These are phyloP conservation scores for Stylosanthes scabra DNA, from an alignment of 331 rosid species.

Conservation along the genomic window DNA sequence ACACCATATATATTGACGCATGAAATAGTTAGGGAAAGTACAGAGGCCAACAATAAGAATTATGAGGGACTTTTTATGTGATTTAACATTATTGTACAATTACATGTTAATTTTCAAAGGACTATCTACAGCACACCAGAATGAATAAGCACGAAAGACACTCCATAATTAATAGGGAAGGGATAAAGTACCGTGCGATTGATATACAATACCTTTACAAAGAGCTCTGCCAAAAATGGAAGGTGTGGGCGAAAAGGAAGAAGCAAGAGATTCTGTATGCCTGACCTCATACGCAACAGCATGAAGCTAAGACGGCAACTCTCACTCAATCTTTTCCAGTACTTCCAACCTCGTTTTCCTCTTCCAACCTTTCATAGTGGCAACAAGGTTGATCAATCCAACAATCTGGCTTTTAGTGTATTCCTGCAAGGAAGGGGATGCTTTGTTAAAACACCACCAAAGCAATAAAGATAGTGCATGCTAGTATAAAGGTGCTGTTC, in stretches of 20 bases:
- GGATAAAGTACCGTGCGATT: slow-evolving; percentile 48
- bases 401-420: slow-evolving; percentile 82
- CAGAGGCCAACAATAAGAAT: neutral
- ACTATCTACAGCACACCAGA: slow-evolving; percentile 50
- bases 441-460: slow-evolving; percentile 32
- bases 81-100: slow-evolving; percentile 49
- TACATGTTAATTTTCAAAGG: slow-evolving; percentile 49
- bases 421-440: slow-evolving; percentile 64
- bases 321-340: slow-evolving; percentile 92
- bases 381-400: slow-evolving; percentile 91
- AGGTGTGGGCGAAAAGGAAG: slow-evolving; percentile 10
- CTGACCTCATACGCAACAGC: slow-evolving; percentile 29
- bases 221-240: slow-evolving; percentile 40
- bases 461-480: neutral
- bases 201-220: slow-evolving; percentile 56
- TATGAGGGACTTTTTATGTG: neutral
- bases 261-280: slow-evolving; percentile 37
- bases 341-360: slow-evolving; percentile 92
- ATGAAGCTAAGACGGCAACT: slow-evolving; percentile 23
- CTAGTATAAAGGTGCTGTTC: slow-evolving; percentile 32
- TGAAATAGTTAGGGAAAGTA: neutral
- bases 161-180: slow-evolving; percentile 34
- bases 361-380: slow-evolving; percentile 98
- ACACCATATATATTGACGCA: neutral
- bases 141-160: slow-evolving; percentile 44